Base-by-base conservation (phyloP, 306 rosid species). In the Dalbergia cultrata region DNA sequence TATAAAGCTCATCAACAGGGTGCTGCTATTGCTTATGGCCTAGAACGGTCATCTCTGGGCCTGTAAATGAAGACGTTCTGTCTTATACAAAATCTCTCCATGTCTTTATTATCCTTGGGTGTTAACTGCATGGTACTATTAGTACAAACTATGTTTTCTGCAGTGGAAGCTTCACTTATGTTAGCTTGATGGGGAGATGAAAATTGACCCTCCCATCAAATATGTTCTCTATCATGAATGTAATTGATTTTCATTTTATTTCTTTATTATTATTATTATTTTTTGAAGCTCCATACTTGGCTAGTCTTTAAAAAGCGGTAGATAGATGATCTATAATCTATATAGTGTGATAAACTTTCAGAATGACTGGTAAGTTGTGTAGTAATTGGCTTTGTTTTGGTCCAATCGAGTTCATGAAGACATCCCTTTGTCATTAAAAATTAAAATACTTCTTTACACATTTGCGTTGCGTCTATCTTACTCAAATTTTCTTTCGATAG, bases 161-260 rank as follows among this genome's bases (percentile, higher is more conserved):
- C 91, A 95, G 99, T 95, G 99, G 99, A 95, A 95, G 67, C 99
- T 95, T 83, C 99, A 95, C 87, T 84, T 95, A 85, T 95, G 89
- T 34, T 98, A 95, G 92, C 97, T 93, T 49, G 99, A 95, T 74
- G 85, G 75, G 83, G 97, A 95, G 86, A 33, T 90, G 91, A 95
- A 92, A 87, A 87, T 75, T 59, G 92, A 88, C 16, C 96, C 96
- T 70, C 74, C 84, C 66, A 84, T 93, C 84, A 96, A 92, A 92
- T 96, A 92, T 87, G 98, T 83, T 83, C 92, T 96, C 16, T 96
- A 96, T 84, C 80, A 87, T 97, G 99, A 93, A 86, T 18, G 47
- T 49, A 16, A 62, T 41, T 76, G 16, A 7, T 61, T 63, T 67
- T 41, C 31, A 22, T 21, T 44, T 74, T 78, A 54, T 67, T 16